A percentile compares a stretch with the other conserved stretches of the same genome.
Evolutionary conservation across 768 basidiomycete species (phyloP).

Genomic region (Phylloporus sp.): DNA sequence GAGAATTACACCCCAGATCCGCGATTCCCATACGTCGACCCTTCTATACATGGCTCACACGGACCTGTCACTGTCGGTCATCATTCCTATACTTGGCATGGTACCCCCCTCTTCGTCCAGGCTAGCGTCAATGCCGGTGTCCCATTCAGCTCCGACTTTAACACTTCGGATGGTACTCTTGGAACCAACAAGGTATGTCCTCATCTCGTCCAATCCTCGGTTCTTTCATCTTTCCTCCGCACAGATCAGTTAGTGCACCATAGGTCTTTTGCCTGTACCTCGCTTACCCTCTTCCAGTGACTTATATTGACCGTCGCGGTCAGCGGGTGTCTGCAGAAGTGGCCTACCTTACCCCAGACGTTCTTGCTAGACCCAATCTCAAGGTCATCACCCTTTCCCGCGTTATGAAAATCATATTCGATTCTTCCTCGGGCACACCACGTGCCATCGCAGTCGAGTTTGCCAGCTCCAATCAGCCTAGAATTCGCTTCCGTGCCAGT

Average conservation of each 20-base stretch:
- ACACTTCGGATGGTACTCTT: slow-evolving; percentile 49
- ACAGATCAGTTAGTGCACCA: slow-evolving; percentile 42
- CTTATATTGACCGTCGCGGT: slow-evolving; percentile 52
- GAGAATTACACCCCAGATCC: slow-evolving; percentile 54
- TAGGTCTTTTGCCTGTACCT: neutral
- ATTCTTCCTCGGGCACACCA: slow-evolving; percentile 34
- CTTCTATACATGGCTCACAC: slow-evolving; percentile 40
- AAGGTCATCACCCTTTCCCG: slow-evolving; percentile 54
- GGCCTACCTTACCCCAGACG: slow-evolving; percentile 63
- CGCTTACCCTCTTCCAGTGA: slow-evolving; percentile 45
- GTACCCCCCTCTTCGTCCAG: slow-evolving; percentile 50
- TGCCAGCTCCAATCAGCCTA: slow-evolving; percentile 27
- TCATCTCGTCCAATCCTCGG: neutral
- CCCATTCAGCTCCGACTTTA: slow-evolving; percentile 53
- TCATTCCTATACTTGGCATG: slow-evolving; percentile 42
- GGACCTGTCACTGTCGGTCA: slow-evolving; percentile 65
- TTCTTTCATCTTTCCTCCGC: neutral
- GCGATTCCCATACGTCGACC: slow-evolving; percentile 47
- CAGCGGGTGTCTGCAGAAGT: slow-evolving; percentile 60
- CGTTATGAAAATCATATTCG: slow-evolving; percentile 58
- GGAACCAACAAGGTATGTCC: slow-evolving; percentile 57
- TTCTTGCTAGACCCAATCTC: slow-evolving; percentile 62
- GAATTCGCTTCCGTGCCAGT: slow-evolving; percentile 37
- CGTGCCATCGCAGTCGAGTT: slow-evolving; percentile 65
- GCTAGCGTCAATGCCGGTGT: slow-evolving; percentile 51